Conservation (phyloP, 345 rosid species). For the Sisymbrium irio region DNA sequence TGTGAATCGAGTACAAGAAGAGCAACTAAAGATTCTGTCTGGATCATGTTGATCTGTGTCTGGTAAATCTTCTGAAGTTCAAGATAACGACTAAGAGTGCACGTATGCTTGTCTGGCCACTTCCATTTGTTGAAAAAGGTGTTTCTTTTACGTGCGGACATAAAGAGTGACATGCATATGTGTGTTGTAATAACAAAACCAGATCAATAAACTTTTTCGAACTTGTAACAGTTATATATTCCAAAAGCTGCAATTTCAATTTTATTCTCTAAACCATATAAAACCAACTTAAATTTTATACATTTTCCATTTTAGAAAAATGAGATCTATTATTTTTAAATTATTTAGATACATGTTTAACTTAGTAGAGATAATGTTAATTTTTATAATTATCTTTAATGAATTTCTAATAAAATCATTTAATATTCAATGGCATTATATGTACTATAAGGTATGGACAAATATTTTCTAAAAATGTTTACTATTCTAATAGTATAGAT, state of each 20-base stretch:
- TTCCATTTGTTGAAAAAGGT: background rate
- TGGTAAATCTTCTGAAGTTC: background rate
- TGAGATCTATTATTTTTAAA: no score
- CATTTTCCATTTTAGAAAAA: no score
- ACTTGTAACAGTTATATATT: background rate
- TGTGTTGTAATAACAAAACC: constrained; percentile 10
- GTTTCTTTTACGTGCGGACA: constrained; percentile 9
- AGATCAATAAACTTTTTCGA: background rate
- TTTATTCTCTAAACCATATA: background rate
- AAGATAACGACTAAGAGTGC: constrained; percentile 5
- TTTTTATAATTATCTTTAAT: no score
- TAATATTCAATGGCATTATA: no score
- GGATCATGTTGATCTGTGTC: constrained; percentile 24
- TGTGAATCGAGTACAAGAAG: background rate
- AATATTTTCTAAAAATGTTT: no score
- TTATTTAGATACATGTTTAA: no score
- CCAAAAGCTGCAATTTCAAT: background rate
- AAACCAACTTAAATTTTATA: no score
- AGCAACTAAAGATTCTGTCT: constrained; percentile 19
- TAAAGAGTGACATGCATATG: constrained; percentile 13
- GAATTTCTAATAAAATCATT: no score
- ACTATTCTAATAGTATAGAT: no score
- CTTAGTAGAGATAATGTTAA: no score
- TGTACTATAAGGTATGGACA: no score
- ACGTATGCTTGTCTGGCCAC: constrained; percentile 21